Evolutionary conservation across 192 early-diverging fungal species (phyloP), one percentile per base, ranked within the genome.

Genomic region (Rhizophagus prolifer): DNA sequence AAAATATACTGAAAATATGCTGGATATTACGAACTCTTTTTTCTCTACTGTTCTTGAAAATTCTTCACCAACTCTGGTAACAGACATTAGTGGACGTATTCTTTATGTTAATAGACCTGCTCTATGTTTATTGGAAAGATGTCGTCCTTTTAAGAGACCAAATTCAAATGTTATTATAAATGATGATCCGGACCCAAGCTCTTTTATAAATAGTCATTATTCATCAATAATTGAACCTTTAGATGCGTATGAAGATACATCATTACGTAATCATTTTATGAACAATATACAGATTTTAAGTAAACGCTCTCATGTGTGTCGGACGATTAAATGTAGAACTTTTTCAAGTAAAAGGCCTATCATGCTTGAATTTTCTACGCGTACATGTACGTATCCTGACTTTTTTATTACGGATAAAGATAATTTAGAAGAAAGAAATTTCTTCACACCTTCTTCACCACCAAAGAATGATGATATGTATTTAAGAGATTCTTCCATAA

Each of bases 181-280:
- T 28, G 60, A 63, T 63, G 25, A 63, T 14, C 9, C 23, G 14
- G 61, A 28, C 1, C 28, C 28, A 63, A 28, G 25, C 16, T 14
- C 28, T 63, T 63, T 25, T 63, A 63, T 14, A 63, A 9, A 21
- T 28, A 28, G 28, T 28, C 61, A 63, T 63, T 63, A 63, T 63
- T 28, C 61, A 30, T 63, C 61, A 28, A 14, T 63, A 63, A 13
- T 63, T 63, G 61, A 63, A 30, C 61, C 61, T 63, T 14, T 63
- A 63, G 61, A 63, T 63, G 16, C 25, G 5, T 63, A 63, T 8
- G 61, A 63, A 26, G 61, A 9, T 28, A 25, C 61, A 14, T 63
- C 61, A 63, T 14, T 63, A 13, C 61, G 28, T 63, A 63, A 63
- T 63, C 61, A 63, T 63, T 28, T 63, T 6, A 63, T 63, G 28